Conservation (phyloP, 2,329 filamentous ascomycete species). For the Sporothrix brunneoviolacea region DNA sequence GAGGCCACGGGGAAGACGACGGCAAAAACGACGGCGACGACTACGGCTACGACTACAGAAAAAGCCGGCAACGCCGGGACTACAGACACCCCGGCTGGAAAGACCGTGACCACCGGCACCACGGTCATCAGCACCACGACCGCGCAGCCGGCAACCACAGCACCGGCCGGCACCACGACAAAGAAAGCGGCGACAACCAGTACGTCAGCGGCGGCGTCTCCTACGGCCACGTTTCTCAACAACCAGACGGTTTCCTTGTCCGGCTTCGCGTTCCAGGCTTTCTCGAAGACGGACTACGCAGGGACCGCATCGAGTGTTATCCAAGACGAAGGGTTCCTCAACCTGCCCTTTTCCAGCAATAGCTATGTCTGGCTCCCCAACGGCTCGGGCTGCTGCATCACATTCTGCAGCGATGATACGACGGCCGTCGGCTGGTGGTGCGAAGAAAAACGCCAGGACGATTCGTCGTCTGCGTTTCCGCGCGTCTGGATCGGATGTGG, state of each 20-base stretch:
- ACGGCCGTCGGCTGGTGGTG: slow-evolving; percentile 24
- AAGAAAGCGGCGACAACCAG: slow-evolving; percentile 3
- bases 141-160: too few relatives aligned
- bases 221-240: slow-evolving; percentile 20
- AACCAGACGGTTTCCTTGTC: slow-evolving; percentile 19
- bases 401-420: slow-evolving; percentile 22
- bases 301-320: slow-evolving; percentile 22
- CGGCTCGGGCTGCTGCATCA: slow-evolving; percentile 22
- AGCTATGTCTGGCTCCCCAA: slow-evolving; percentile 25
- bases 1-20: not conserved
- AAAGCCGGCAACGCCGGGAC: not conserved
- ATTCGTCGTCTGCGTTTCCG: not conserved
- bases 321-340: slow-evolving; percentile 21
- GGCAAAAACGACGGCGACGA: not conserved
- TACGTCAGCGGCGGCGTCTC: not conserved
- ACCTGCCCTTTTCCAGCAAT: slow-evolving; percentile 17
- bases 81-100: not conserved
- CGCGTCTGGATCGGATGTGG: slow-evolving; percentile 14
- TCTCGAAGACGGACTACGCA: slow-evolving; percentile 20
- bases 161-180: not conserved
- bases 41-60: not conserved
- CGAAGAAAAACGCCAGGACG: slow-evolving; percentile 23
- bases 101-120: too few relatives aligned
- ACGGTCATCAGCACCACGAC: too few relatives aligned
- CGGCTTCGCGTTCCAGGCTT: slow-evolving; percentile 28